These are phyloP conservation scores for Vitis hybrid DNA, from an alignment of 177 flowering plant genomes.

Conservation along the genomic window DNA sequence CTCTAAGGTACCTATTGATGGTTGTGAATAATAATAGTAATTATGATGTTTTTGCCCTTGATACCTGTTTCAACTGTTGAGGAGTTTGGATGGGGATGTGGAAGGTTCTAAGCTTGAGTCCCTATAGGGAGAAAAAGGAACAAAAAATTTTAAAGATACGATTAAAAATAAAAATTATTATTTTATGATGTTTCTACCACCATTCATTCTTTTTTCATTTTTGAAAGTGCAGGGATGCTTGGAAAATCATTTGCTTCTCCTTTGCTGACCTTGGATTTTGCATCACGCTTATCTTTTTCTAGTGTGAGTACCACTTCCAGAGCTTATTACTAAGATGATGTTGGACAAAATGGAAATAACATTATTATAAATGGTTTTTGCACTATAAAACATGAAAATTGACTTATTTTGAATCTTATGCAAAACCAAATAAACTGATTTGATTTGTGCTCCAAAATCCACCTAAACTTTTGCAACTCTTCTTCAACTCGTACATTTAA, in stretches of 20 bases:
- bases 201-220: too few relatives aligned
- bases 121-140: too few relatives aligned
- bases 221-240: conserved; percentile 41
- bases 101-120: too few relatives aligned
- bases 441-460: background rate
- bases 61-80: too few relatives aligned
- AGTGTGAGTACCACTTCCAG: conserved; percentile 30
- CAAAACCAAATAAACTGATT: background rate
- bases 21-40: too few relatives aligned
- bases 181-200: too few relatives aligned
- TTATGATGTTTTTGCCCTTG: too few relatives aligned
- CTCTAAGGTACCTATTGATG: too few relatives aligned
- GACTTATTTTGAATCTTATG: background rate
- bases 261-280: conserved; percentile 35
- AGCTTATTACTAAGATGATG: background rate
- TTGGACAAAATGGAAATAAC: background rate
- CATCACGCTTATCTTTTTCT: conserved; percentile 21
- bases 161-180: too few relatives aligned
- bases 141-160: too few relatives aligned
- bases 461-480: background rate
- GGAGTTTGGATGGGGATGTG: too few relatives aligned
- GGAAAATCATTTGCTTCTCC: conserved; percentile 45
- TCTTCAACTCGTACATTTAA: too few relatives aligned
- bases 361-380: background rate
- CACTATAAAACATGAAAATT: background rate